Evolutionary conservation across 371 early-diverging fungal genomes (phyloP).

Genomic region (Batkoa obscura): DNA sequence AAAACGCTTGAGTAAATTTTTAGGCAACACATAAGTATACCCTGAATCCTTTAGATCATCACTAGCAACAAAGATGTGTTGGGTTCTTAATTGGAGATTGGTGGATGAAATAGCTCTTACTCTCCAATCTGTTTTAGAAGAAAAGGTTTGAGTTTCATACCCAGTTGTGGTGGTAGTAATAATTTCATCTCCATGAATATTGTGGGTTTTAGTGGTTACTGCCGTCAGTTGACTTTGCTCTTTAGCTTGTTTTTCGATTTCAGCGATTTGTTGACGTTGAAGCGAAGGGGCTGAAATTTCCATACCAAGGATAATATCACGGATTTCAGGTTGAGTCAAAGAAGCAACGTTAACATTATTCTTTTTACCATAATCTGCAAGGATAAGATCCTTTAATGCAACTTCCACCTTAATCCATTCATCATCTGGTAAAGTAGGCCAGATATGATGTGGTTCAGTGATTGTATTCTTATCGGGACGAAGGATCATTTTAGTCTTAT

Average conservation of each 20-base stretch:
- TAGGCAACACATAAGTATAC: slow-evolving; percentile 89
- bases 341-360: slow-evolving; percentile 95
- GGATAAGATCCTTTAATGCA: slow-evolving; percentile 88
- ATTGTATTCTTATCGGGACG: slow-evolving; percentile 83
- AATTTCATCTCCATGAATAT: slow-evolving; percentile 96
- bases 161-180: slow-evolving; percentile 92
- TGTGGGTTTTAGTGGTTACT: slow-evolving; percentile 86
- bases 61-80: slow-evolving; percentile 86
- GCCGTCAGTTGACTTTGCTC: slow-evolving; percentile 87
- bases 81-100: slow-evolving; percentile 82
- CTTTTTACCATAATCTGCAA: slow-evolving; percentile 96
- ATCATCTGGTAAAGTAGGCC: slow-evolving; percentile 88
- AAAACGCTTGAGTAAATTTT: slow-evolving; percentile 89
- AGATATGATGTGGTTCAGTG: slow-evolving; percentile 92
- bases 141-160: slow-evolving; percentile 90
- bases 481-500: slow-evolving; percentile 86
- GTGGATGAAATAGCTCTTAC: slow-evolving; percentile 88
- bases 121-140: slow-evolving; percentile 98
- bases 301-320: slow-evolving; percentile 98
- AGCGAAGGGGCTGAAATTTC: slow-evolving; percentile 93
- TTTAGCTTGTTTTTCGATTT: slow-evolving; percentile 88
- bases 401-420: slow-evolving; percentile 98
- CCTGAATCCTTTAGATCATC: slow-evolving; percentile 86
- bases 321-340: slow-evolving; percentile 89
- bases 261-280: slow-evolving; percentile 93